Conservation (phyloP, 75 land plant species). For the Cunninghamia lanceolata region DNA sequence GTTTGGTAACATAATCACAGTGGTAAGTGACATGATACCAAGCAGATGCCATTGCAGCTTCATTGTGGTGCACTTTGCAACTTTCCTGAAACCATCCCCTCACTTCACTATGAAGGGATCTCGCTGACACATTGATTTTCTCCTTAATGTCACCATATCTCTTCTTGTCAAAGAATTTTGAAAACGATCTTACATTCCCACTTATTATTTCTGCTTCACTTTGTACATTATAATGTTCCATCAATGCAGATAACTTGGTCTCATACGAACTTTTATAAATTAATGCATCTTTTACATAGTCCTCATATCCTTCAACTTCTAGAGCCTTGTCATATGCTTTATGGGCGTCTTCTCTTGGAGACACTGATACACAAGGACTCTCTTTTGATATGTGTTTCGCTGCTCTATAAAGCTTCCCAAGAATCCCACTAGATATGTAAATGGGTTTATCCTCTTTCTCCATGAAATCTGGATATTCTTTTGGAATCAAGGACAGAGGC, state of each 20-base stretch:
- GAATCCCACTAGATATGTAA: conserved; percentile 52
- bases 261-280: conserved; percentile 37
- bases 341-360: conserved; percentile 17
- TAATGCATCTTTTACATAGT: conserved; percentile 37
- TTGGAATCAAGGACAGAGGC: conserved; percentile 62
- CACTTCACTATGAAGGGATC: conserved; percentile 50
- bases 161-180: conserved; percentile 39
- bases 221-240: conserved; percentile 67
- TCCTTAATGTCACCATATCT: conserved; percentile 55
- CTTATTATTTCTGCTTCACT: conserved; percentile 79
- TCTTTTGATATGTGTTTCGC: conserved; percentile 18
- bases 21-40: conserved; percentile 97
- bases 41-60: conserved; percentile 64
- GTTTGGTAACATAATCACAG: conserved; percentile 28
- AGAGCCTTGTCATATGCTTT: conserved; percentile 55
- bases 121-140: conserved; percentile 43
- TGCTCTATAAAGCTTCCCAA: conserved; percentile 83
- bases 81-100: conserved; percentile 54
- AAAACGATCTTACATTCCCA: conserved; percentile 39
- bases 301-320: conserved; percentile 61
- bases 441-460: conserved; percentile 63
- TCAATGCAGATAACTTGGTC: conserved; percentile 47
- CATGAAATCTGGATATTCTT: conserved; percentile 89
- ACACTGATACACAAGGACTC: conserved; percentile 10
- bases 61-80: conserved; percentile 16